Evolutionary conservation across 208 protist genomes (phyloP), one percentile per base, ranked within the genome.

Genomic region (Crithidia bombi): DNA sequence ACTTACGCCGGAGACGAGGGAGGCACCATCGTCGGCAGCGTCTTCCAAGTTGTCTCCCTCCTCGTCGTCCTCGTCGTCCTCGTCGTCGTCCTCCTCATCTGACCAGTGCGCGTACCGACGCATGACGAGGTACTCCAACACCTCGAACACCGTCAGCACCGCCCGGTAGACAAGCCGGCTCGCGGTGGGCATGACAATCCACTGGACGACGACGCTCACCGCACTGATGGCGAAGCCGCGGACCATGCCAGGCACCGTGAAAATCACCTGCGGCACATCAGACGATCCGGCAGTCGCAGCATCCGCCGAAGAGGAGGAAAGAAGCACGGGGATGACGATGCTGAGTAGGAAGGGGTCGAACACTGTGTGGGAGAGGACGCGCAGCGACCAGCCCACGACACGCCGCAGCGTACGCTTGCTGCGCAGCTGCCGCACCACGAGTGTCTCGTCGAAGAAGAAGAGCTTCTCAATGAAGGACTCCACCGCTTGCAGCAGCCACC

Each of bases 281-380:
- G n/a, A n/a, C n/a, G n/a, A n/a, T n/a, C 23, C 39, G 28, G 63
- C 15, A 32, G 28, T 12, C 12, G 43, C 57, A 0, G 15, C 25
- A 10, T 39, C 21, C 19, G 33, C 23, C 11, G 62, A 28, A 9
- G 26, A 10, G 7, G 46, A 50, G 11, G 67, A 67, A 51, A 81
- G 72, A 19, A 96, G 78, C 25, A 92, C 47, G 3, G 88, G 81
- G 1, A 86, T 67, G 21, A 93, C 55, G 23, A 89, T 61, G 55
- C 86, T 94, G 33, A 89, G 73, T 3, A 89, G 70, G 15, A 91
- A 30, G 1, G 87, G 81, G 25, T 96, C 91, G n/a, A 92, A 71
- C 14, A 92, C 3, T 2, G 85, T 79, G 73, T 87, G 91, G 0
- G 85, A 77, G 55, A 71, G 52, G 9, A 92, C 54, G 6, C 82